Base-by-base conservation (phyloP, 2,329 filamentous ascomycete genomes). In the Pyricularia grisea region DNA sequence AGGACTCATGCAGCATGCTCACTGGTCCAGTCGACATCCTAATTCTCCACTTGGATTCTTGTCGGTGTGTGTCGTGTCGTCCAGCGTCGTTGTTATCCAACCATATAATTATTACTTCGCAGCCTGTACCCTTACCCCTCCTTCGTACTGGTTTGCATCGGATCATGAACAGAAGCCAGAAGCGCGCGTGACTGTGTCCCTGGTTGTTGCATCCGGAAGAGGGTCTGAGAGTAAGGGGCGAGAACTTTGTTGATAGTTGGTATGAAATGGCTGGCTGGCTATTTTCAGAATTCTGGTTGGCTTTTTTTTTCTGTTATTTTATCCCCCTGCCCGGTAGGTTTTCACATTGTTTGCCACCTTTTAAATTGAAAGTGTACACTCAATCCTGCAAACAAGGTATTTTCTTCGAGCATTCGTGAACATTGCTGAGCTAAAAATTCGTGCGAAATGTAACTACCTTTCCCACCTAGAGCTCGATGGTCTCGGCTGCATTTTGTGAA, bases 31-130 rank as follows among this genome's bases (percentile, higher is more conserved):
- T 61, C n/a, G 27, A 61, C 58, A 27, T 27, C 23, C 58, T n/a
- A 27, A 6, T 61, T 61, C 58, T 61, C 58, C 58, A 61, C 58
- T 61, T 61, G 58, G 58, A 61, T 14, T 61, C 25, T 61, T 25
- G 58, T 61, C 58, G 58, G 58, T 61, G 58, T 61, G 58, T 61
- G 58, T 61, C 58, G 58, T 61, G 58, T 61, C 58, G 58, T 61
- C 23, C 58, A 61, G 58, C 58, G n/a, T 61, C 58, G 11, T 61
- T 61, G 2, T 61, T 27, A 9, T 27, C 58, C 58, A 61, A 61
- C 58, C 58, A 61, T n/a, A 55, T n/a, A 27, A 27, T 27, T 27
- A 27, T 27, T 27, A 55, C 42, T 55, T 55, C 42, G 20, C 42
- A 55, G 42, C 42, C 42, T n/a, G 20, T 17, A 55, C 42, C 42